A percentile compares a stretch with the other conserved stretches of the same genome.
These are phyloP conservation scores for Blastomyces emzantsi DNA, from an alignment of 2,329 filamentous ascomycete genomes.

Conservation along the genomic window DNA sequence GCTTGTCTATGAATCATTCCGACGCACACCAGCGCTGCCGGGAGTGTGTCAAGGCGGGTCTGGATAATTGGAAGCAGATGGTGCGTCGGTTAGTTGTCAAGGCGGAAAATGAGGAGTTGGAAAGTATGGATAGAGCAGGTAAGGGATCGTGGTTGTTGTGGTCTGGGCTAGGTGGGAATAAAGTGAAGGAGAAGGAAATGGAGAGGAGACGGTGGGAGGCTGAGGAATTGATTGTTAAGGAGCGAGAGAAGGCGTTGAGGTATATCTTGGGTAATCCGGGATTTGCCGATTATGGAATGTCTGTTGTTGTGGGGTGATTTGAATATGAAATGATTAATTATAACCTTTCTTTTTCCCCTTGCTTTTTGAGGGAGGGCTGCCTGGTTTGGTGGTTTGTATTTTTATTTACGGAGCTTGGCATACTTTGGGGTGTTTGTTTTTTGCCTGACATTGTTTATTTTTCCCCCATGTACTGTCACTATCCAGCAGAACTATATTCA, in stretches of 20 bases:
- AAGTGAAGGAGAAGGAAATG: constrained; percentile 22
- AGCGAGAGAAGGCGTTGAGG: constrained; percentile 24
- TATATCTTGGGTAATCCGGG: constrained; percentile 9
- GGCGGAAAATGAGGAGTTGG: constrained; percentile 30
- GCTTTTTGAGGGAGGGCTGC: neutral
- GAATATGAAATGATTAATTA: neutral
- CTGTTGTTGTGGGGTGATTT: constrained; percentile 3
- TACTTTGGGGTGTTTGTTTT: neutral
- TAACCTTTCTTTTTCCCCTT: neutral
- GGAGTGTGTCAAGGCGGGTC: constrained; percentile 65
- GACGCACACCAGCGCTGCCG: constrained; percentile 55
- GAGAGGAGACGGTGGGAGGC: constrained; percentile 33
- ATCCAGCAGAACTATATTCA: neutral
- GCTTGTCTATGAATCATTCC: constrained; percentile 18
- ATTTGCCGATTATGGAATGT: constrained; percentile 9
- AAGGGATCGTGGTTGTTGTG: constrained; percentile 27
- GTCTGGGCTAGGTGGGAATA: constrained; percentile 27
- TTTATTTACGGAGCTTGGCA: neutral
- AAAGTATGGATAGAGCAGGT: constrained; percentile 27
- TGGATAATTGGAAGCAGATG: constrained; percentile 80
- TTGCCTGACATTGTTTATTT: neutral
- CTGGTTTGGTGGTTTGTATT: neutral
- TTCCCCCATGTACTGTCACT: neutral
- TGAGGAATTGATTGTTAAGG: constrained; percentile 32
- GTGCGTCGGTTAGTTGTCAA: constrained; percentile 52